Evolutionary conservation across 345 rosid genomes (phyloP), one percentile per base, ranked within the genome.

Genomic region (Pugionium cornutum): DNA sequence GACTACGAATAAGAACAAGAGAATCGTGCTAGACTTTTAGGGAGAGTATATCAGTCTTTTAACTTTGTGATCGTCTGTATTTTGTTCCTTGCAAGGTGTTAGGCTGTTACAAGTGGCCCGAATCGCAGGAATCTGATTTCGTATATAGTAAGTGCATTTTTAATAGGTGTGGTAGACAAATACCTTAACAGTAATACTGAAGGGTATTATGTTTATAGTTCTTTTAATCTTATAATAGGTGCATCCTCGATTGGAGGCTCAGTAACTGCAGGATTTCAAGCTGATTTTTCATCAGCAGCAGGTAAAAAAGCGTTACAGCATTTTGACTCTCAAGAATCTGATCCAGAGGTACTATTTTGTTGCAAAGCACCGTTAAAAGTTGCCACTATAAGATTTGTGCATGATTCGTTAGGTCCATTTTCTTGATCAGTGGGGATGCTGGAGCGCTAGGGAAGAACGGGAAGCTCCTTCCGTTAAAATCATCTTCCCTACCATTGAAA

Each of bases 311-410:
- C 86, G 10, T 28, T 63, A 43, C 79, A 62, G 58, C 48, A 58
- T 47, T 80, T 79, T 37, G 95, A 89, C 55, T 89, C 92, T 43
- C 88, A 92, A 73, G 96, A 92, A 78, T 89, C 98, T 76, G 95
- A 92, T 83, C 96, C 98, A 32, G 98, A 86, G 92, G 98, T 87
- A 80, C 43, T n/a, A 26, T 34, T 46, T 49, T 74, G 35, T 49
- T 68, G 53, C 5, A 4, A 56, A 74, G 26, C 66, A 46, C 30
- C 47, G 3, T 56, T 4, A 6, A 18, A 33, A 49, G 32, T 4
- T 57, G 1, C 4, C 57, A 49, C 58, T 48, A 32, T 28, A 29
- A 61, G 53, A 42, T 43, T 40, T 61, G 41, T 47, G 51, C 59
- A 7, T 47, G 6, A 47, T 53, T 47, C 18, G 18, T 45, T 73